Base-by-base conservation (phyloP, 305 asterid genomes). In the Fraxinus xanthoxyloides region DNA sequence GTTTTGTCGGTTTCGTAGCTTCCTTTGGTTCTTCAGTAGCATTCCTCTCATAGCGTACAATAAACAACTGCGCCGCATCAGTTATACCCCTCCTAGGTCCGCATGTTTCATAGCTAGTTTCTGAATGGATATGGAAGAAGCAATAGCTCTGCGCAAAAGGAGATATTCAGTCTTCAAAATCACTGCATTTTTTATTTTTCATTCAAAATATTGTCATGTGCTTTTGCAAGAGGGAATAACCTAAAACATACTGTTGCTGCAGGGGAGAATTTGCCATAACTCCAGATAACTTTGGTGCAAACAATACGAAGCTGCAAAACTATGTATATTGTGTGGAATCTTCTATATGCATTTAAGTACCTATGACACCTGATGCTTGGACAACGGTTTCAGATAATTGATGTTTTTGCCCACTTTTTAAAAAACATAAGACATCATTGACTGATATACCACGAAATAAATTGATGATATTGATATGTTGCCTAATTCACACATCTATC, bases 51-150 rank as follows among this genome's bases (percentile, higher is more conserved):
- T 91, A 96, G 63, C 98, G 98, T 72, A 96, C 92, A 76, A 96
- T 81, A 84, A 96, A 92, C 78, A 96, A 77, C 80, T 88, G 90
- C 1, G 99, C 89, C 35, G 84, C 86, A 82, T 96, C 95, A 2
- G 87, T 84, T 67, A 91, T 82, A 65, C 91, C 91, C 89, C 93
- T 93, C 89, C 93, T 88, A 36, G 98, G 90, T 69, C 99, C 99
- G 40, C 99, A 96, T 9, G 98, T 90, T 83, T 93, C 98, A 23
- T 83, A 89, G 93, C 98, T 92, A 77, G 90, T 90, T 87, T 96
- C 98, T 15, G 97, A 92, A 85, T 94, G 92, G 79, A 96, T 84
- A 85, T 95, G 88, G 89, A 94, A 96, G 93, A 89, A 96, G 84
- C 99, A 96, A 89, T 88, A 96, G 78, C 84, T 90, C 99, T 96